These are phyloP conservation scores for Cucurbita argyrosperma DNA, from an alignment of 306 rosid species.

Conservation along the genomic window DNA sequence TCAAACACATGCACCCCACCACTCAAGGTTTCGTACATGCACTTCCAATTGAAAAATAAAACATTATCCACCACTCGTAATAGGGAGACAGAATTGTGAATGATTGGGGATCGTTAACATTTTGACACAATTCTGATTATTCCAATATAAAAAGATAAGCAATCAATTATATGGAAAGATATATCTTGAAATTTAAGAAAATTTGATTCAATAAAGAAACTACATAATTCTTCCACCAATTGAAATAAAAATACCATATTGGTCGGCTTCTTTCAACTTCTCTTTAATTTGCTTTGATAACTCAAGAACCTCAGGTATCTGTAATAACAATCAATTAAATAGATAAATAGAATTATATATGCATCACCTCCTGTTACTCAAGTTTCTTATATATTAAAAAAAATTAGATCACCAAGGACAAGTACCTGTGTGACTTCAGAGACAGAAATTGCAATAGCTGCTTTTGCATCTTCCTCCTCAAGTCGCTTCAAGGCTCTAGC, in stretches of 20 bases:
- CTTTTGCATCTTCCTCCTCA: conserved; percentile 96
- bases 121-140: neutral
- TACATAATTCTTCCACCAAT: neutral
- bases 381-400: too few species aligned
- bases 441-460: conserved; percentile 95
- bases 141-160: neutral
- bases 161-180: neutral
- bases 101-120: neutral
- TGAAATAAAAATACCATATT: conserved; percentile 37
- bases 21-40: neutral
- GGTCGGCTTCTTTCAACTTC: conserved; percentile 86
- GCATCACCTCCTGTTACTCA: neutral
- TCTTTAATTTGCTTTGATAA: conserved; percentile 71
- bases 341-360: neutral
- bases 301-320: conserved; percentile 76
- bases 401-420: neutral
- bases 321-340: conserved; percentile 17
- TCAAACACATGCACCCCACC: neutral
- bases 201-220: neutral
- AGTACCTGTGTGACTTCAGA: conserved; percentile 86
- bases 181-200: neutral
- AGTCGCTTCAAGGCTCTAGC: conserved; percentile 88
- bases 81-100: neutral
- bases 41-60: neutral
- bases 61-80: neutral